Evolutionary conservation across 768 basidiomycete genomes (phyloP), one percentile per base, ranked within the genome.

Genomic region (Podaxis rugospora): DNA sequence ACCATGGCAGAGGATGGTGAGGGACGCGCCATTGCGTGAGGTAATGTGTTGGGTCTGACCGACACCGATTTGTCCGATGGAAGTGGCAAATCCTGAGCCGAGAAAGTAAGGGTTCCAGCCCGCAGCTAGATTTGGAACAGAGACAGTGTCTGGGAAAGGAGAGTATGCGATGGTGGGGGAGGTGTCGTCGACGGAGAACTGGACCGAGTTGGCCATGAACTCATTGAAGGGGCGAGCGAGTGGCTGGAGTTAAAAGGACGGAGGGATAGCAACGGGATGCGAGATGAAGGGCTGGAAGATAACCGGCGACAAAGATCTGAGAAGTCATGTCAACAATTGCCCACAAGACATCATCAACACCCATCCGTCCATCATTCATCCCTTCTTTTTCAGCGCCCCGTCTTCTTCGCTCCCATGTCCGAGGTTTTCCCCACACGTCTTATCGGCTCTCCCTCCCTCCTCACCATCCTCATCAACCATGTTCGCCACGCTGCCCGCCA

Each of bases 31-130:
- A 66, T 88, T 68, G 59, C 69, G 74, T 7, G 81, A 78, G n/a
- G 90, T 91, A 59, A 83, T 75, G 66, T 92, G 90, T 27, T 74
- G 76, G 63, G 82, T 87, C 5, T 76, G 77, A 10, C 89, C 89
- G 42, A 72, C 75, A 13, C 84, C 87, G 44, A 74, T 70, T 55
- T 77, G 69, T 14, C 82, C 83, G 23, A 47, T 67, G 11, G 71
- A 61, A 35, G 64, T 58, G 0, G 79, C 75, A 56, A 81, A 85
- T 6, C 84, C 85, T 11, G 84, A 81, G 44, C 46, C 52, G 2
- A 75, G 71, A 71, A 81, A 90, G 72, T 78, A 82, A 16, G 88
- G 82, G 68, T 84, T 85, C 91, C 91, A 93, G 67, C 89, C 89
- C 27, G 75, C 77, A 18, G 71, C 66, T 44, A 83, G 66, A 65